A percentile compares a stretch with the other conserved stretches of the same genome.
Evolutionary conservation across 2,329 filamentous ascomycete genomes (phyloP).

Genomic region (Neofusicoccum kwambonambiense): DNA sequence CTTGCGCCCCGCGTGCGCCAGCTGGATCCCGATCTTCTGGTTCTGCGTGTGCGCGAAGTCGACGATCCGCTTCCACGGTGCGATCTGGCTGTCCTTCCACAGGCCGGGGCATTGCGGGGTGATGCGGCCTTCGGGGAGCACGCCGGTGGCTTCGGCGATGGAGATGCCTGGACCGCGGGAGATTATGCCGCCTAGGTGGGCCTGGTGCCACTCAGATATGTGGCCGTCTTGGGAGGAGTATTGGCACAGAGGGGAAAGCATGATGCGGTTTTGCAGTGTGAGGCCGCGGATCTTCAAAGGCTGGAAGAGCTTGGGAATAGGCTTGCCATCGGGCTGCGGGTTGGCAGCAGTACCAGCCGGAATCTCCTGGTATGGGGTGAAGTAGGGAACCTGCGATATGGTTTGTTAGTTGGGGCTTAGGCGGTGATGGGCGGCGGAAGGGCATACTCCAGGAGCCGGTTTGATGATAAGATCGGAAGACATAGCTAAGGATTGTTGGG

Average conservation of each 20-base stretch:
- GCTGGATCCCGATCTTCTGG: slow-evolving; percentile 75
- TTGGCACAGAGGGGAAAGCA: slow-evolving; percentile 65
- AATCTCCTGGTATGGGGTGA: slow-evolving; percentile 48
- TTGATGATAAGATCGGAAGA: neutral
- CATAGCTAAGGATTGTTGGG: neutral
- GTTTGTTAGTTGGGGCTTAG: neutral
- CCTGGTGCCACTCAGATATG: slow-evolving; percentile 75
- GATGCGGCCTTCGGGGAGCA: slow-evolving; percentile 76
- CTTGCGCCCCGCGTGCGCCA: slow-evolving; percentile 74
- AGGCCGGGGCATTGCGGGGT: slow-evolving; percentile 76
- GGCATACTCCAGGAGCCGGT: neutral
- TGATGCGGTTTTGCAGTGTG: slow-evolving; percentile 65
- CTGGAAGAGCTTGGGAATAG: slow-evolving; percentile 60
- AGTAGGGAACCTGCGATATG: slow-evolving; percentile 42
- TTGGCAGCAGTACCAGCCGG: slow-evolving; percentile 47
- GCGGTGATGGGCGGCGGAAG: neutral
- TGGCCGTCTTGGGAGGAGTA: slow-evolving; percentile 70
- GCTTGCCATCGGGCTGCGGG: slow-evolving; percentile 44
- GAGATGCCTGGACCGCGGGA: slow-evolving; percentile 71
- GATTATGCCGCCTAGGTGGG: slow-evolving; percentile 77
- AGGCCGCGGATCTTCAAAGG: slow-evolving; percentile 58
- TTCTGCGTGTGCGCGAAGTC: slow-evolving; percentile 80
- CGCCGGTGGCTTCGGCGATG: slow-evolving; percentile 75
- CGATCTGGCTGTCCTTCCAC: slow-evolving; percentile 82
- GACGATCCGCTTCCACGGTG: slow-evolving; percentile 65